Percentiles rank a stretch among this genome's conserved stretches.
These are phyloP conservation scores for Sporothrix brunneoviolacea DNA, from an alignment of 2,329 filamentous ascomycete genomes.

Conservation along the genomic window DNA sequence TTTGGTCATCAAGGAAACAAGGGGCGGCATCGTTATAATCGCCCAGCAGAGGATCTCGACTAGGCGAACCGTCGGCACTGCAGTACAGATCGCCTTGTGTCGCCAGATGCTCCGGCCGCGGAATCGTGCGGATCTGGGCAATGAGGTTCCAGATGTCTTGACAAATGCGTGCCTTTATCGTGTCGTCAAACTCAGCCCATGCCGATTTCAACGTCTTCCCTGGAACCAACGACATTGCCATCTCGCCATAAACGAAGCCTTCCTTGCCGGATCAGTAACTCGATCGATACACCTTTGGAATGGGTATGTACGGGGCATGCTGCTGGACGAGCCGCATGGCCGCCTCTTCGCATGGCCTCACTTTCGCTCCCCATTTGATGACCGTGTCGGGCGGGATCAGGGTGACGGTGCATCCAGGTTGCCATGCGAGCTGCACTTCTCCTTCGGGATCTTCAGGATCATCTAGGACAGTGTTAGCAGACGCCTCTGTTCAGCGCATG, in stretches of 20 bases:
- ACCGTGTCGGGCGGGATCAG: not conserved
- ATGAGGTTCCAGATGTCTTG: slow-evolving; percentile 1
- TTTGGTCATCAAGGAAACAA: not conserved
- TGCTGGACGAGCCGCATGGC: not conserved
- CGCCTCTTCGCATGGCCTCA: not conserved
- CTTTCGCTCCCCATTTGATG: not conserved
- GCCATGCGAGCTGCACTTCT: slow-evolving; percentile 3
- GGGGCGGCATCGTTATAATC: not conserved
- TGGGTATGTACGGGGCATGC: slow-evolving; percentile 1
- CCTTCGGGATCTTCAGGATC: not conserved
- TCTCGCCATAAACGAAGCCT: not conserved
- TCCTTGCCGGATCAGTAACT: not conserved
- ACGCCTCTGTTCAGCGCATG: not conserved
- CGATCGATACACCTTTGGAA: not conserved
- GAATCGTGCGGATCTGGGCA: not conserved
- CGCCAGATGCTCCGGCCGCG: not conserved
- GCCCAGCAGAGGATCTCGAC: slow-evolving; percentile 4
- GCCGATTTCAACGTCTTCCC: not conserved
- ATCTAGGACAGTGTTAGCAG: not conserved
- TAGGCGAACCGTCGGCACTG: slow-evolving; percentile 2
- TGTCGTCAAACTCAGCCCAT: slow-evolving; percentile 5
- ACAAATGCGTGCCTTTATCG: not conserved
- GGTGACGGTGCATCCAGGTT: not conserved
- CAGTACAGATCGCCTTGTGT: not conserved
- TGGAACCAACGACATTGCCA: not conserved